phyloP scores from a whole-genome alignment of 345 rosid genomes.

The Eucalyptus melliodora region DNA sequence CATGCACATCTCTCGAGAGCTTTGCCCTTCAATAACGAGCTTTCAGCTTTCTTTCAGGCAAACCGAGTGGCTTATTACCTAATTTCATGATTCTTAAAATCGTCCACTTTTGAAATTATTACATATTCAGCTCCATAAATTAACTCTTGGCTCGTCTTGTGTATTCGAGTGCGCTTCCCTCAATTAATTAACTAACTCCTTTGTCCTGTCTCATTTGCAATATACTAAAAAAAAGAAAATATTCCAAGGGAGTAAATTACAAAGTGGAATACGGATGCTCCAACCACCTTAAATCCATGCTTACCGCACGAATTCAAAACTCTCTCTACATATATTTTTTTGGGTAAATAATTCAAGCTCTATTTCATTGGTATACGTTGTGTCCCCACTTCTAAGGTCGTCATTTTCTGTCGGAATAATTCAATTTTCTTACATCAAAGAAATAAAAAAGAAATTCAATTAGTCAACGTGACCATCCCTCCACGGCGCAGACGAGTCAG shows the following conservation, averaged over 20 bases:
- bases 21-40: background rate
- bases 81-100: background rate
- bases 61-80: accelerated
- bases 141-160: background rate
- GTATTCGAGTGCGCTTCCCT: background rate
- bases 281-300: background rate
- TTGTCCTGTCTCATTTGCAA: background rate
- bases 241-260: background rate
- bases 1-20: background rate
- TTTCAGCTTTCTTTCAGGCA: background rate
- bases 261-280: background rate
- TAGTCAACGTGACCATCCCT: background rate
- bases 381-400: background rate
- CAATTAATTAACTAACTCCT: background rate
- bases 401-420: background rate
- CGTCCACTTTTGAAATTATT: background rate
- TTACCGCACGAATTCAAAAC: background rate
- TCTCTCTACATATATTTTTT: too few species aligned
- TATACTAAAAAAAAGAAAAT: too few species aligned
- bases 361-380: background rate
- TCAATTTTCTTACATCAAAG: background rate
- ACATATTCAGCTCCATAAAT: background rate
- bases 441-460: background rate
- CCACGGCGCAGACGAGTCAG: background rate
- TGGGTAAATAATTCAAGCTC: background rate